phyloP scores from a whole-genome alignment of 495 filamentous ascomycete genomes.

The Penicillium paradoxum region DNA sequence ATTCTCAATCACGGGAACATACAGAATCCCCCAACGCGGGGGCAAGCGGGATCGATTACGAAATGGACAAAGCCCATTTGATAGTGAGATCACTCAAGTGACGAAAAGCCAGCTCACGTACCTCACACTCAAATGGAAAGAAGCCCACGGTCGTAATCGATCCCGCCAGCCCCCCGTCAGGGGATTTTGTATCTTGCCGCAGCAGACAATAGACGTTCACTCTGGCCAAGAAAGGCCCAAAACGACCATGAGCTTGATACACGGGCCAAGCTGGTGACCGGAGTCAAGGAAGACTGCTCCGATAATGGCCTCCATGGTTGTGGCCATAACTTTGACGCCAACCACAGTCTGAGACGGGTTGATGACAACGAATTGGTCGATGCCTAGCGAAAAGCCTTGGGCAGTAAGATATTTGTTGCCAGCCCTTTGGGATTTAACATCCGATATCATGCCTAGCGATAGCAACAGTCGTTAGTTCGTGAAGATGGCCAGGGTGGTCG shows the following conservation, averaged over 20 bases:
- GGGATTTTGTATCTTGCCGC: background rate
- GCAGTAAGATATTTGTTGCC: background rate
- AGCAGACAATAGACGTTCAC: background rate
- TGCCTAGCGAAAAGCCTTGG: background rate
- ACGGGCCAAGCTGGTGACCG: background rate
- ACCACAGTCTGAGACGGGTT: background rate
- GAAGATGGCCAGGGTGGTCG: no score
- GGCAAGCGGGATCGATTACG: background rate
- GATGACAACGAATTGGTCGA: background rate
- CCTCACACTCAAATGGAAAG: background rate
- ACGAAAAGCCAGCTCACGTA: background rate
- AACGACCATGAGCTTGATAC: background rate
- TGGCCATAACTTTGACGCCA: background rate
- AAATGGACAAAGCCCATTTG: background rate
- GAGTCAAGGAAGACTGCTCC: background rate
- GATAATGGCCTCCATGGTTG: background rate
- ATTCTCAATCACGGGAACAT: background rate
- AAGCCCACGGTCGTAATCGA: background rate
- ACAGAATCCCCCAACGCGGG: background rate
- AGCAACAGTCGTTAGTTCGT: no score
- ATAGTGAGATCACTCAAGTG: background rate
- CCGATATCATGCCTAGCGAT: no score
- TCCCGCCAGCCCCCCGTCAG: background rate
- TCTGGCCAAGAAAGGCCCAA: background rate
- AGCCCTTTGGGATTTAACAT: background rate